Base-by-base conservation (phyloP, 1,139 yeast species). In the Nakaseomyces sp. region DNA sequence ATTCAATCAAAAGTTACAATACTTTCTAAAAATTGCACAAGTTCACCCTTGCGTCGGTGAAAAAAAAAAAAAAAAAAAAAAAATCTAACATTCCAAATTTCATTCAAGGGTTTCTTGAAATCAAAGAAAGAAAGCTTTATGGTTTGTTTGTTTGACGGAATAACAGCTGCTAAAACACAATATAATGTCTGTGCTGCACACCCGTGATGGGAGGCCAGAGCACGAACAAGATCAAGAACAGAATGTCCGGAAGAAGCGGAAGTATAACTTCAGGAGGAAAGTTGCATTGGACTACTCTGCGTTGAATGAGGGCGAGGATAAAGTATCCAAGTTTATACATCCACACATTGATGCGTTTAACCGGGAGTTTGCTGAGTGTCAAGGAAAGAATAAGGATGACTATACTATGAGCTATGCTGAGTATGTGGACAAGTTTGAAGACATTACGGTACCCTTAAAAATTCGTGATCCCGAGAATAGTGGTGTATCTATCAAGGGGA, bases 281-380 rank as follows among this genome's bases (percentile, higher is more conserved):
- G 64, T 70, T 8, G 69, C 70, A 42, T 73, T 87, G 37, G 95
- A 88, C 60, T 88, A 88, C 58, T 79, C 77, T 8, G 94, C 95
- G 0, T 65, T 88, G 53, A 77, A 88, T 57, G 82, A 79, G 43
- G 95, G 95, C 1, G 84, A 80, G 31, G 68, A 73, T 5, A 71
- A 79, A n/a, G 72, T 79, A 25, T 74, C 76, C 47, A 71, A 77
- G 49, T 67, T 76, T 41, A 64, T 68, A 35, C 89, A 82, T 58
- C 85, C 86, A 4, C 88, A 83, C 60, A 74, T 77, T 9, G 62
- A 60, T 8, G 48, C 56, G 31, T 62, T 65, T 28, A 44, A 55
- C 20, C 42, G 47, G 33, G 37, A 56, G 51, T 57, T 56, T 41
- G 43, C 40, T 16, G 49, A 45, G 26, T 35, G 13, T 9, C 9